A percentile compares a stretch with the other conserved stretches of the same genome.
Evolutionary conservation across 371 early-diverging fungal species (phyloP).

Genomic region (Rhizomucor pusillus): DNA sequence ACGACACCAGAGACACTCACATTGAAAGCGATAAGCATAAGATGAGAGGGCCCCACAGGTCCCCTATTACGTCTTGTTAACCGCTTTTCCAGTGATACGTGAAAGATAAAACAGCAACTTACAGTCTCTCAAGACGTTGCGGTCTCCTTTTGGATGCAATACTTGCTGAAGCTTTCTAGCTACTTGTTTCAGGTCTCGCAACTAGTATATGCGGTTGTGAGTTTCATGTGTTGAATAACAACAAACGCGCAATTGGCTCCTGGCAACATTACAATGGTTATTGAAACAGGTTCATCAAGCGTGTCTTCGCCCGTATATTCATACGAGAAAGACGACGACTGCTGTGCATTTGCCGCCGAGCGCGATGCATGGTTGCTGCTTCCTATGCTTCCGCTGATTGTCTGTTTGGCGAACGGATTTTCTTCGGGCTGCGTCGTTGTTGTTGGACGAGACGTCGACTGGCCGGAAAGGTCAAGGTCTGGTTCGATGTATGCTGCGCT

Average conservation of each 20-base stretch:
- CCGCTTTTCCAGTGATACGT: no score
- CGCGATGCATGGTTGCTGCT: slow-evolving; percentile 5
- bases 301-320: slow-evolving; percentile 60
- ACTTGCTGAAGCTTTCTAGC: slow-evolving; percentile 75
- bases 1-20: slow-evolving; percentile 18
- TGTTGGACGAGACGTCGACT: slow-evolving; percentile 19
- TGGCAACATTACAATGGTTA: slow-evolving; percentile 63
- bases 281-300: slow-evolving; percentile 90
- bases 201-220: slow-evolving; percentile 32
- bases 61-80: slow-evolving; percentile 75
- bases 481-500: slow-evolving; percentile 20
- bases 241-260: no score
- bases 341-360: background rate
- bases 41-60: slow-evolving; percentile 94
- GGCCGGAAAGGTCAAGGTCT: slow-evolving; percentile 28
- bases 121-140: slow-evolving; percentile 78
- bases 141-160: slow-evolving; percentile 62
- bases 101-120: slow-evolving; percentile 25
- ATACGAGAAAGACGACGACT: background rate
- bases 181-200: slow-evolving; percentile 76
- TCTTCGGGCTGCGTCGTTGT: slow-evolving; percentile 3
- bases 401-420: slow-evolving; percentile 14
- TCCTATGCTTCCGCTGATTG: slow-evolving; percentile 23
- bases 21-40: slow-evolving; percentile 86
- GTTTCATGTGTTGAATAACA: background rate